Evolutionary conservation across 306 rosid genomes (phyloP).

Genomic region (Casuarina glauca): DNA sequence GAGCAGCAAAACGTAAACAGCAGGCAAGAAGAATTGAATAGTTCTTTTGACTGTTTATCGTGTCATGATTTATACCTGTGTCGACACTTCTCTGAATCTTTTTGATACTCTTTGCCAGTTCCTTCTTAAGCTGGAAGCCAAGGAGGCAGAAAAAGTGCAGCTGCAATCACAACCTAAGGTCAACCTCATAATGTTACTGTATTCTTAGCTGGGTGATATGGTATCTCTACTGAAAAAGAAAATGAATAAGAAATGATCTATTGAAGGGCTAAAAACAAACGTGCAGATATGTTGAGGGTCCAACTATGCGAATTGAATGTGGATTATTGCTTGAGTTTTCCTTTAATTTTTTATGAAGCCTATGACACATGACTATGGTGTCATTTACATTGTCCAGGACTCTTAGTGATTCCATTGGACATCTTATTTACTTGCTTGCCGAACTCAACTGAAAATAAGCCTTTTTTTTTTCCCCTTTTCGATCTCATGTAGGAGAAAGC

Average conservation of each 20-base stretch:
- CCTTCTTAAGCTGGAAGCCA: slow-evolving; percentile 57
- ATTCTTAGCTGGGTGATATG: slow-evolving; percentile 16
- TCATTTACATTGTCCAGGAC: slow-evolving; percentile 3
- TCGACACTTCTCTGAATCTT: slow-evolving; percentile 7
- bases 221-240: slow-evolving; percentile 12
- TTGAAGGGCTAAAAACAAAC: neutral
- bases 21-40: slow-evolving; percentile 56
- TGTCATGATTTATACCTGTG: slow-evolving; percentile 3
- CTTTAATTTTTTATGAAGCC: slow-evolving; percentile 1
- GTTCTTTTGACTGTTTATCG: slow-evolving; percentile 4
- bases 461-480: neutral
- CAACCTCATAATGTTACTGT: slow-evolving; percentile 10
- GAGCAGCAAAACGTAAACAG: slow-evolving; percentile 91
- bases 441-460: neutral
- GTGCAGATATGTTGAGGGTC: neutral
- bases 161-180: slow-evolving; percentile 59
- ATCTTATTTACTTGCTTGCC: neutral
- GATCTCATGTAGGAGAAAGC: slow-evolving; percentile 46
- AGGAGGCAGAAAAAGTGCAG: slow-evolving; percentile 55
- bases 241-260: neutral
- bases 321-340: neutral
- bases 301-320: neutral
- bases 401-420: neutral
- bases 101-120: slow-evolving; percentile 49
- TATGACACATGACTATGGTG: slow-evolving; percentile 1